Percentiles rank a stretch among this genome's conserved stretches.
Conservation (phyloP, 164 flowering plant genomes). For the Vitis riparia region DNA sequence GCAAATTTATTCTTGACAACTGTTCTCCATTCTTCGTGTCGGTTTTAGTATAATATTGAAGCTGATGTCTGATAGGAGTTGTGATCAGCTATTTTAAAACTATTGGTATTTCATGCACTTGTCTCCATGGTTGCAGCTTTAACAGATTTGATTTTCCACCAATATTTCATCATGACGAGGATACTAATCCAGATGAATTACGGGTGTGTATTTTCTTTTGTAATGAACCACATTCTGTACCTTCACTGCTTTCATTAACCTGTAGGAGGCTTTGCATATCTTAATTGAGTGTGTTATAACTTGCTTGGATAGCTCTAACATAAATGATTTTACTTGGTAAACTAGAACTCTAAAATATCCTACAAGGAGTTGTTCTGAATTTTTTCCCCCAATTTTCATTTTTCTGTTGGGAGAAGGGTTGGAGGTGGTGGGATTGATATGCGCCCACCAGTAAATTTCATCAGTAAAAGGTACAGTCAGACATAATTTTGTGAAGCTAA, state of each 20-base stretch:
- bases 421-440: no score
- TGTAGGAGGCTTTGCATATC: not conserved
- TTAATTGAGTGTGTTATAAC: not conserved
- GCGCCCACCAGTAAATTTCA: no score
- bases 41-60: not conserved
- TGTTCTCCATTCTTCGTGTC: not conserved
- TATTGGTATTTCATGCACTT: not conserved
- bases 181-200: slow-evolving; percentile 81
- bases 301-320: not conserved
- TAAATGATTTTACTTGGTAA: no score
- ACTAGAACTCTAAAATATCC: no score
- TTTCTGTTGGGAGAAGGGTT: no score
- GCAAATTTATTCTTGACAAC: slow-evolving; percentile 16
- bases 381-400: no score
- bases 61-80: not conserved
- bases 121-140: slow-evolving; percentile 61
- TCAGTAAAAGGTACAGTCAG: no score
- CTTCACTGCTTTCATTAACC: not conserved
- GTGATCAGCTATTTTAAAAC: not conserved
- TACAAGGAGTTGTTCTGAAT: no score
- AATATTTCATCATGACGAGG: slow-evolving; percentile 85
- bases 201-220: slow-evolving; percentile 48
- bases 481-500: no score
- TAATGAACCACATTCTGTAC: not conserved
- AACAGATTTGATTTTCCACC: slow-evolving; percentile 93